Percentiles rank a stretch among this genome's conserved stretches.
phyloP scores from a whole-genome alignment of 2,329 filamentous ascomycete genomes.

The Monilinia aucupariae region DNA sequence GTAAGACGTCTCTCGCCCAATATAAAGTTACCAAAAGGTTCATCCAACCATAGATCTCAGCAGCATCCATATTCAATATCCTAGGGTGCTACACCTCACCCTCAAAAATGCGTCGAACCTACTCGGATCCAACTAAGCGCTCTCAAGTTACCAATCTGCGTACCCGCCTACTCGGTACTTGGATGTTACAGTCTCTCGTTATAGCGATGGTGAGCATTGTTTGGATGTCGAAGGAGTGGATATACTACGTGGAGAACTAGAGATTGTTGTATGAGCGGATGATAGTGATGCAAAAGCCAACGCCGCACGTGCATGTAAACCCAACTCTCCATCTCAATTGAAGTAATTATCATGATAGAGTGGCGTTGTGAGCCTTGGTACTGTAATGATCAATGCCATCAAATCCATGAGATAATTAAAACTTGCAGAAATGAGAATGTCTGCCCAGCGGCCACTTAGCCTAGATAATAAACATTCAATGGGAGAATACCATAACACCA shows the following conservation, averaged over 20 bases:
- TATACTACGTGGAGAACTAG: background rate
- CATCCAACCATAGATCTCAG: background rate
- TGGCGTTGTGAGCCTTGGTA: background rate
- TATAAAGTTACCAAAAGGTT: too few relatives aligned
- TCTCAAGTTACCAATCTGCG: slow-evolving; percentile 53
- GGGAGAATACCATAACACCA: background rate
- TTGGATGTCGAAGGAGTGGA: background rate
- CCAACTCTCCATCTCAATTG: background rate
- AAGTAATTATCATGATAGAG: background rate
- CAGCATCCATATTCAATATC: background rate
- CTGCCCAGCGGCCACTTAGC: background rate
- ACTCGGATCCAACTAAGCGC: background rate
- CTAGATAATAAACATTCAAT: background rate
- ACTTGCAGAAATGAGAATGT: background rate
- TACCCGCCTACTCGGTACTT: slow-evolving; percentile 65
- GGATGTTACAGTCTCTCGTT: slow-evolving; percentile 36
- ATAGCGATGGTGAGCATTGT: background rate
- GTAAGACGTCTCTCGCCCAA: background rate
- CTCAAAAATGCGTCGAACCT: background rate
- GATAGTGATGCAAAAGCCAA: background rate
- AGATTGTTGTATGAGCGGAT: background rate
- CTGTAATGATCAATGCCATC: background rate
- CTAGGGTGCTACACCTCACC: background rate
- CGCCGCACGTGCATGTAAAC: background rate
- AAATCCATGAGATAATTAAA: background rate